Percentiles rank a stretch among this genome's conserved stretches.
Conservation (phyloP, 2,329 filamentous ascomycete species). For the Helotiales sp. region DNA sequence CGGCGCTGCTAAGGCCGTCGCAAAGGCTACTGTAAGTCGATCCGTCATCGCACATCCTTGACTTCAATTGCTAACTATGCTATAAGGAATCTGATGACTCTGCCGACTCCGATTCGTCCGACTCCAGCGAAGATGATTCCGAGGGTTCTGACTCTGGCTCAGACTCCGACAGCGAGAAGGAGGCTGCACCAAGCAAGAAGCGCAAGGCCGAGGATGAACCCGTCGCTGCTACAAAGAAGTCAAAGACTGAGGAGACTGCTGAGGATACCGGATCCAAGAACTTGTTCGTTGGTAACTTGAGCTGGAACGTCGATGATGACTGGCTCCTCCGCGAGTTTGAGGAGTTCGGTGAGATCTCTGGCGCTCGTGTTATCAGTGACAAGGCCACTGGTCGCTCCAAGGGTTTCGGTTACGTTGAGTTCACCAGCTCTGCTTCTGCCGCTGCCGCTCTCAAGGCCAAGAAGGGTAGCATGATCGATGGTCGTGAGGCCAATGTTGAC, state of each 20-base stretch:
- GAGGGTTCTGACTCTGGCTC: slow-evolving; percentile 33
- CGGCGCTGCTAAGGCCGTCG: slow-evolving; percentile 35
- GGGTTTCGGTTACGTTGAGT: slow-evolving; percentile 78
- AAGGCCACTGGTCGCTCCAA: slow-evolving; percentile 70
- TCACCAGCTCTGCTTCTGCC: slow-evolving; percentile 62
- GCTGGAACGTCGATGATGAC: slow-evolving; percentile 77
- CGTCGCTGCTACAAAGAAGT: slow-evolving; percentile 55
- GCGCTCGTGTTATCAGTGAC: slow-evolving; percentile 70
- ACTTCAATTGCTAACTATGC: slow-evolving; percentile 24
- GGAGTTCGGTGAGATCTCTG: slow-evolving; percentile 67
- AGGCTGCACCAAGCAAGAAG: slow-evolving; percentile 57
- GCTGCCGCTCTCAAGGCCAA: slow-evolving; percentile 67
- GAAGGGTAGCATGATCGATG: slow-evolving; percentile 68
- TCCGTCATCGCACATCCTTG: neutral
- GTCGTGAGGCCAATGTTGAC: slow-evolving; percentile 71
- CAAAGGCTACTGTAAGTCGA: slow-evolving; percentile 42
- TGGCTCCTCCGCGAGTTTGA: slow-evolving; percentile 73
- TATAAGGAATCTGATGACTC: slow-evolving; percentile 33
- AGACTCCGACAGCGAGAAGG: slow-evolving; percentile 35
- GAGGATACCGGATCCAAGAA: slow-evolving; percentile 57
- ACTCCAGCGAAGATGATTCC: slow-evolving; percentile 26
- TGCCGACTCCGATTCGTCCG: slow-evolving; percentile 32
- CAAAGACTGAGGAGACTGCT: slow-evolving; percentile 53
- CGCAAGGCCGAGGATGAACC: slow-evolving; percentile 60
- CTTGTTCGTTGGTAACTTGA: slow-evolving; percentile 75